phyloP scores from a whole-genome alignment of 208 protist genomes.

The Vickermania ingenoplastis region DNA sequence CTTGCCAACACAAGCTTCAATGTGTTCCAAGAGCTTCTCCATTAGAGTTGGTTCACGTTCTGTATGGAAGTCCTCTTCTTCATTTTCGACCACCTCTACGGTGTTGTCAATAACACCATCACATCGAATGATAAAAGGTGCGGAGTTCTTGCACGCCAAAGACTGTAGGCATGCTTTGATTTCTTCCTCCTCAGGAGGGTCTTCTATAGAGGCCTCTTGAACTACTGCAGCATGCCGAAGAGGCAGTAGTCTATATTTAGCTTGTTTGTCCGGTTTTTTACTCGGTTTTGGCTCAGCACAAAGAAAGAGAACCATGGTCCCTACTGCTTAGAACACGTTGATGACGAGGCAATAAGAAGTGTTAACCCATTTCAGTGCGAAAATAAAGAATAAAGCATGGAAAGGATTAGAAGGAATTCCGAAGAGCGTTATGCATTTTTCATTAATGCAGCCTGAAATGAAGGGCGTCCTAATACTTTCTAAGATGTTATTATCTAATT shows the following conservation, averaged over 20 bases:
- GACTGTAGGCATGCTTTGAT: conserved; percentile 2
- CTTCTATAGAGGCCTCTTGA: conserved; percentile 3
- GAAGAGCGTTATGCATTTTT: too few species aligned
- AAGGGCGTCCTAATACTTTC: too few species aligned
- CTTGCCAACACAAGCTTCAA: conserved; percentile 37
- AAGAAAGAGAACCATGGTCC: conserved; percentile 7
- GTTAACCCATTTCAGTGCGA: too few species aligned
- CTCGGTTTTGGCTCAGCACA: conserved; percentile 4
- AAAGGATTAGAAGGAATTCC: too few species aligned
- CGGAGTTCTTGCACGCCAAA: conserved; percentile 10
- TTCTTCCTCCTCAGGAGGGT: conserved; percentile 6
- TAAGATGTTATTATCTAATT: too few species aligned
- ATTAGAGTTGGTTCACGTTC: conserved; percentile 12
- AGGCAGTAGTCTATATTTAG: conserved; percentile 2
- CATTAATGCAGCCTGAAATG: too few species aligned
- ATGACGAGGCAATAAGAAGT: too few species aligned
- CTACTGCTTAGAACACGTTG: background rate
- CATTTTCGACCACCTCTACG: conserved; percentile 15
- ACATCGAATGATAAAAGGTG: conserved; percentile 53
- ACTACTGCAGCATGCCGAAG: conserved; percentile 5
- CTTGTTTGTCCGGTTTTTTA: background rate
- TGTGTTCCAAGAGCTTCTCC: conserved; percentile 44
- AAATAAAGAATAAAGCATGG: too few species aligned
- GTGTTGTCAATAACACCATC: conserved; percentile 40
- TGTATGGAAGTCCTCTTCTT: background rate